phyloP scores from a whole-genome alignment of 169 alveolate species.

The Cryptosporidium felis region DNA sequence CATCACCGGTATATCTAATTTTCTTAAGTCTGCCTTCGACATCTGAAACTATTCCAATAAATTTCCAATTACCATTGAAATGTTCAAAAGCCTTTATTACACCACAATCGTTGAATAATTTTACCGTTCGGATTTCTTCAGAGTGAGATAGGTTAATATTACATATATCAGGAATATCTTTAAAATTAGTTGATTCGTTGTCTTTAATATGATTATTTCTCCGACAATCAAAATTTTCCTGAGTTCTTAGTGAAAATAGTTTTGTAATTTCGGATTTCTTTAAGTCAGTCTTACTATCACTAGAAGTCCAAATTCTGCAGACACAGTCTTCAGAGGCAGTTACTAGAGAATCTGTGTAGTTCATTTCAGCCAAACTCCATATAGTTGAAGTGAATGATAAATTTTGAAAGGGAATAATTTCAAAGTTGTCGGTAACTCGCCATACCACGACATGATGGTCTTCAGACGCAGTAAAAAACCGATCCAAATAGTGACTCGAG shows the following conservation, averaged over 20 bases:
- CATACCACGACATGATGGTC: slow-evolving; percentile 35
- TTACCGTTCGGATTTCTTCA: neutral
- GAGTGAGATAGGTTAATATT: neutral
- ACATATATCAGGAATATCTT: neutral
- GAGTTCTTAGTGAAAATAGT: neutral
- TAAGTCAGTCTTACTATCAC: neutral
- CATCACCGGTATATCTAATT: slow-evolving; percentile 14
- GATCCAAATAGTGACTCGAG: neutral
- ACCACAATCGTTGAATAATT: neutral
- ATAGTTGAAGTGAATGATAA: slow-evolving; percentile 10
- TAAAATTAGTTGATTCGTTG: neutral
- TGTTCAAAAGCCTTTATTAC: slow-evolving; percentile 8
- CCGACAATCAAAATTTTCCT: no score
- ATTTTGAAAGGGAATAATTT: neutral
- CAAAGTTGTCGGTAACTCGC: neutral
- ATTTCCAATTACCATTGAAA: slow-evolving; percentile 1
- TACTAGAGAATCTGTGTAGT: neutral
- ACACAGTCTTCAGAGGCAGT: slow-evolving; percentile 40
- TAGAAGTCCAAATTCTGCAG: slow-evolving; percentile 51
- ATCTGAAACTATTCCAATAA: neutral
- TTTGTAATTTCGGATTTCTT: no score
- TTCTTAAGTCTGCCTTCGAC: neutral
- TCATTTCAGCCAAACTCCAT: slow-evolving; percentile 45
- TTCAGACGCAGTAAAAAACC: slow-evolving; percentile 70
- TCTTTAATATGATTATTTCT: neutral